Conservation (phyloP, 768 basidiomycete genomes). For the Pseudohyphozyma bogoriensis region DNA sequence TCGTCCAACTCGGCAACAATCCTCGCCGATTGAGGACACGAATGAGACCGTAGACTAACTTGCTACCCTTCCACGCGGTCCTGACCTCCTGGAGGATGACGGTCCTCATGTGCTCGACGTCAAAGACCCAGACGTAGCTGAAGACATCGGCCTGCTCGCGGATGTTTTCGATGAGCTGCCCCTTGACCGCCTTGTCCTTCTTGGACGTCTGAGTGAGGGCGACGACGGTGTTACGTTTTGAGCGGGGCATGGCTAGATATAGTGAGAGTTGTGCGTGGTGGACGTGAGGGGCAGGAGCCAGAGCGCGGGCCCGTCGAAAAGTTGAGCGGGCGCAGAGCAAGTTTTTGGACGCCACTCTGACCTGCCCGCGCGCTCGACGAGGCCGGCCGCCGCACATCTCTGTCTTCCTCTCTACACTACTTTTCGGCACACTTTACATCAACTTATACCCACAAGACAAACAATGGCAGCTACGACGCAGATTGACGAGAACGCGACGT, state of each 20-base stretch:
- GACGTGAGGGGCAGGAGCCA: not conserved
- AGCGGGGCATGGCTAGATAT: slow-evolving; percentile 21
- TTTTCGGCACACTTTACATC: no score
- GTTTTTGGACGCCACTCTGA: no score
- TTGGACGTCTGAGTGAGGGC: slow-evolving; percentile 88
- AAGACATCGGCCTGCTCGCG: slow-evolving; percentile 78
- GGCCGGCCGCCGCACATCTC: no score
- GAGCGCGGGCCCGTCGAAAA: no score
- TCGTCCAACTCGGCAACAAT: not conserved
- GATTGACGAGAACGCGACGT: slow-evolving; percentile 40
- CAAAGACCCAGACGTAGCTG: slow-evolving; percentile 91
- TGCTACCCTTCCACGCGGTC: slow-evolving; percentile 83
- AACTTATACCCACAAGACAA: no score
- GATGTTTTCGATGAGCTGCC: slow-evolving; percentile 52
- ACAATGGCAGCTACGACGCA: no score
- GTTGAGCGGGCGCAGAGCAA: not conserved
- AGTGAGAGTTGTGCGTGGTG: not conserved
- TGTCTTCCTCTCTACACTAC: not conserved
- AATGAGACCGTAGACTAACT: slow-evolving; percentile 43
- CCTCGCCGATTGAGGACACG: not conserved
- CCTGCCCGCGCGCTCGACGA: no score
- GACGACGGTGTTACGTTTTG: slow-evolving; percentile 47
- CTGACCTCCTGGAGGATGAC: slow-evolving; percentile 87
- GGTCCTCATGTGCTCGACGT: slow-evolving; percentile 92
- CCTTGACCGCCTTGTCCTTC: slow-evolving; percentile 79